phyloP scores from a whole-genome alignment of 192 early-diverging fungal genomes.

The Podila epicladia region DNA sequence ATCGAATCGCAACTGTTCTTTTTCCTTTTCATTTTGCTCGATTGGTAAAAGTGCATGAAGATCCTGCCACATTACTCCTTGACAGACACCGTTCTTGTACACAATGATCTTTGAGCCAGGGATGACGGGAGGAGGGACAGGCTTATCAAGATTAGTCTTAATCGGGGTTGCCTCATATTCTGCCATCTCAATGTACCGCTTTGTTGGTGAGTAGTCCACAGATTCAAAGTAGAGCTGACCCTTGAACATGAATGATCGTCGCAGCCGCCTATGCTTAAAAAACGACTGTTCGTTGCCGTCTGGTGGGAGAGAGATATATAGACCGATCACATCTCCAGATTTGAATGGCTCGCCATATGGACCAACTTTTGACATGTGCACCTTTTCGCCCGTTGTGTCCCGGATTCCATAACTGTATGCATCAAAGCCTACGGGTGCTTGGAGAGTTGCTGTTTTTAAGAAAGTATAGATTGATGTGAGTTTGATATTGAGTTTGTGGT shows the following conservation, averaged over 20 bases:
- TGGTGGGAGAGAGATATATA: slow-evolving; percentile 64
- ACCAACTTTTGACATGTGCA: slow-evolving; percentile 60
- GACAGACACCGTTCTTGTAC: slow-evolving; percentile 71
- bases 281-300: slow-evolving; percentile 41
- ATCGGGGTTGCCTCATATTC: slow-evolving; percentile 57
- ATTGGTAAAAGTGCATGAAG: slow-evolving; percentile 59
- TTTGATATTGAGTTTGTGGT: neutral
- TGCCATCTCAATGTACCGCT: slow-evolving; percentile 55
- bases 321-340: slow-evolving; percentile 72
- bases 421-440: slow-evolving; percentile 74
- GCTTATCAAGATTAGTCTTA: slow-evolving; percentile 39
- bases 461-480: neutral
- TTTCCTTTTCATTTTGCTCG: slow-evolving; percentile 47
- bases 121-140: slow-evolving; percentile 46
- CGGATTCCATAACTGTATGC: slow-evolving; percentile 71
- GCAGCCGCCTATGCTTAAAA: slow-evolving; percentile 55
- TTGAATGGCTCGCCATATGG: slow-evolving; percentile 67
- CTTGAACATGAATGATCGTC: slow-evolving; percentile 63
- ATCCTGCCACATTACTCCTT: slow-evolving; percentile 65
- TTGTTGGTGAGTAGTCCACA: slow-evolving; percentile 62
- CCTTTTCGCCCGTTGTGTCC: slow-evolving; percentile 69
- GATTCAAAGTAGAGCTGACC: slow-evolving; percentile 64
- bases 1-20: slow-evolving; percentile 60
- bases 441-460: slow-evolving; percentile 57
- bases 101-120: slow-evolving; percentile 66